phyloP scores from a whole-genome alignment of 179 eudicot genomes.

The Spinacia oleracea region DNA sequence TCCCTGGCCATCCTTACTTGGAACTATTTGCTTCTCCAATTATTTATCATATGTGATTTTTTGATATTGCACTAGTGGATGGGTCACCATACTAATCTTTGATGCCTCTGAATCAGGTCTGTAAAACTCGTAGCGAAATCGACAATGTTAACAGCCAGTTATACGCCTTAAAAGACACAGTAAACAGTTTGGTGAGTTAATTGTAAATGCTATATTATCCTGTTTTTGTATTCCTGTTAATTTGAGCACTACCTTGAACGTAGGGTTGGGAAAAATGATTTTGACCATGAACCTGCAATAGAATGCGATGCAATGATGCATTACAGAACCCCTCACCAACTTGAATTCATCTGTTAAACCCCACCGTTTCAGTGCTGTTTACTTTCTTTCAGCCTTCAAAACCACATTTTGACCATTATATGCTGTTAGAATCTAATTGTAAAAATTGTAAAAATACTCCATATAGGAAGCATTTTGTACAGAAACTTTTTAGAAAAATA shows the following conservation, averaged over 20 bases:
- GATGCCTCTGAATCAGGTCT: slow-evolving; percentile 56
- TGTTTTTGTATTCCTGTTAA: slow-evolving; percentile 14
- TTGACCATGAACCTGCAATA: no score
- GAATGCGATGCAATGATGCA: no score
- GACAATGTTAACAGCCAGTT: slow-evolving; percentile 56
- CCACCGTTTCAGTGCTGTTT: neutral
- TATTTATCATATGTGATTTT: neutral
- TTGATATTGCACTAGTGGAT: neutral
- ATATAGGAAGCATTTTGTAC: neutral
- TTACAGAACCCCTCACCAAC: neutral
- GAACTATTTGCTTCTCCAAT: neutral
- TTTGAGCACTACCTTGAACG: neutral
- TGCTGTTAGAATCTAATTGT: neutral
- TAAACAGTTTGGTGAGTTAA: slow-evolving; percentile 66
- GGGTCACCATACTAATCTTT: neutral
- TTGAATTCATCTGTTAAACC: neutral
- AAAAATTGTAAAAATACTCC: neutral
- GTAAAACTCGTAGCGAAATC: slow-evolving; percentile 60
- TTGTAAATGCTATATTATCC: slow-evolving; percentile 4
- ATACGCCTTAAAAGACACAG: slow-evolving; percentile 52
- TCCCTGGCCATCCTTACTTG: neutral
- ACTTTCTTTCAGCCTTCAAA: neutral
- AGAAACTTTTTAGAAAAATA: neutral
- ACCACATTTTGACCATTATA: neutral
- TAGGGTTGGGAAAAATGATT: neutral